These are phyloP conservation scores for Nepenthes mirabilis DNA, from an alignment of 148 eudicot species.

Conservation along the genomic window DNA sequence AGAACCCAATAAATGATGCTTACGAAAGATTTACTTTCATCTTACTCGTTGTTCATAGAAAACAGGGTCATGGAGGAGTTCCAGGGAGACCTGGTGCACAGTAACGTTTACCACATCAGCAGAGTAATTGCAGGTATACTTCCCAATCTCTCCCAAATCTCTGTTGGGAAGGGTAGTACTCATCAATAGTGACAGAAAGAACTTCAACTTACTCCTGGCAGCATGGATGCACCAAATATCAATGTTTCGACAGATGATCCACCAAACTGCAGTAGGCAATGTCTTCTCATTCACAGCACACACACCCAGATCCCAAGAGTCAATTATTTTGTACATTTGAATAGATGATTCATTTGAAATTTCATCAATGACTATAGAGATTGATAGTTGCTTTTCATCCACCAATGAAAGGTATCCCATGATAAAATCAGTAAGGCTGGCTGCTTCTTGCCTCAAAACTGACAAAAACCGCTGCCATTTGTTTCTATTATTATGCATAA, in stretches of 20 bases:
- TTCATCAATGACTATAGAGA: slow-evolving; percentile 11
- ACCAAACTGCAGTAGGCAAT: slow-evolving; percentile 62
- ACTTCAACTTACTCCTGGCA: slow-evolving; percentile 46
- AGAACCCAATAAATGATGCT: not conserved
- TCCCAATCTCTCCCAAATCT: slow-evolving; percentile 12
- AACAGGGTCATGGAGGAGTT: slow-evolving; percentile 48
- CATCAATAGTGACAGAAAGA: slow-evolving; percentile 46
- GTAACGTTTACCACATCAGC: slow-evolving; percentile 25
- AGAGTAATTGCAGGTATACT: slow-evolving; percentile 7
- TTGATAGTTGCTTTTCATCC: slow-evolving; percentile 13
- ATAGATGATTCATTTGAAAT: slow-evolving; percentile 8
- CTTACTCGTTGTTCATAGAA: slow-evolving; percentile 77
- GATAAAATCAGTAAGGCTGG: slow-evolving; percentile 44
- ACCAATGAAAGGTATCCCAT: slow-evolving; percentile 29
- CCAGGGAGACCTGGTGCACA: slow-evolving; percentile 37
- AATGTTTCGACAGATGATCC: slow-evolving; percentile 55
- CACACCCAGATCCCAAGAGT: slow-evolving; percentile 41
- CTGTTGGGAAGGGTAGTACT: slow-evolving; percentile 20
- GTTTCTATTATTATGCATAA: slow-evolving; percentile 17
- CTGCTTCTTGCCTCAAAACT: slow-evolving; percentile 57
- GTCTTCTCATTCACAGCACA: slow-evolving; percentile 51
- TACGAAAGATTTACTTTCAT: not conserved
- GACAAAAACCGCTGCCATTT: slow-evolving; percentile 26
- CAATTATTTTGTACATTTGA: slow-evolving; percentile 8
- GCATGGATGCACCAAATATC: slow-evolving; percentile 79